Evolutionary conservation across 371 early-diverging fungal genomes (phyloP), one percentile per base, ranked within the genome.

Genomic region (Choanephora cucurbitarum): DNA sequence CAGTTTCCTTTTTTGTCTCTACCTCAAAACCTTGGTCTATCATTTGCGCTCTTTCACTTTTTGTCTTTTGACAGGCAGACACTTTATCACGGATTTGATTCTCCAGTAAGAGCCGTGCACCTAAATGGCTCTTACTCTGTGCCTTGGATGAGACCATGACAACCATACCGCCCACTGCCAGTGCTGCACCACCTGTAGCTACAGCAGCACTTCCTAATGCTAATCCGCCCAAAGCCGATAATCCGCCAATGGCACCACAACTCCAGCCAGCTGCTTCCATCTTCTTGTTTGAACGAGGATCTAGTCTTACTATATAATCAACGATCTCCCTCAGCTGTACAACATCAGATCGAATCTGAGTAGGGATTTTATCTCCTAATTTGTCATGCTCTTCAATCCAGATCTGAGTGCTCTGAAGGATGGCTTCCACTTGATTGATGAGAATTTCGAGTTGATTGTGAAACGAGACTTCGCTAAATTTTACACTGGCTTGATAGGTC

Each of bases 341-440:
- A 14, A 81, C 33, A 53, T 83, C 83, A n/a, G 68, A 49, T 13
- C 60, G 64, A 10, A 83, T 46, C 49, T 71, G 65, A 9, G 64
- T 69, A 11, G 79, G 81, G 28, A 81, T 70, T 33, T 64, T 62
- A 32, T 77, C 72, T 6, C 54, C 57, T 54, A 77, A 42, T 22
- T 72, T 66, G 18, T 73, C 72, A 45, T 73, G 73, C 45, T 83
- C 81, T 46, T 75, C 66, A n/a, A 77, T 78, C 84, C 84, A 83
- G 15, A 75, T 69, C 22, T 72, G 62, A 0, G 77, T 74, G 19
- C 77, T 77, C 48, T 73, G 69, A 41, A 81, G 31, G n/a, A 73
- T 74, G 8, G 66, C 52, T 31, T 75, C 64, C 14, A 81, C 76
- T 34, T 81, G 81, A 2, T 45, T 44, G 32, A 79, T 57, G 11